Evolutionary conservation across 305 asterid species (phyloP).

Genomic region (Fraxinus baroniana): DNA sequence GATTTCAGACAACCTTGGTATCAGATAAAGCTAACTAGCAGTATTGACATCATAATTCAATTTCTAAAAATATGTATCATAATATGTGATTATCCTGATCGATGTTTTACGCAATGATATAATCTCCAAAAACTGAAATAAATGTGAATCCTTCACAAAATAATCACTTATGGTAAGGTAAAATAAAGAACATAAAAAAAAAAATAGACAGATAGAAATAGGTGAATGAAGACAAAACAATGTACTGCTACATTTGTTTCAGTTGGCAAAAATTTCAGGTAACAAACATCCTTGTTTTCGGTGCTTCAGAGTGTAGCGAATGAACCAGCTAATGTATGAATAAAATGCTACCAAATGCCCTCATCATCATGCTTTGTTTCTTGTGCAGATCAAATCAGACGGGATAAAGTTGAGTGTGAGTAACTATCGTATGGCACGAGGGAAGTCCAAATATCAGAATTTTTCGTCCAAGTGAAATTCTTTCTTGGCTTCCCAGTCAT

Average conservation of each 20-base stretch:
- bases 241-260: neutral
- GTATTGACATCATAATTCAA: neutral
- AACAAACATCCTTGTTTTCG: neutral
- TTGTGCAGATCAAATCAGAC: slow-evolving; percentile 16
- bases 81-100: neutral
- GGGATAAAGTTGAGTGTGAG: slow-evolving; percentile 26
- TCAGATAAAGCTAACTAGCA: neutral
- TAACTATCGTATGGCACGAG: neutral
- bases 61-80: neutral
- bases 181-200: neutral
- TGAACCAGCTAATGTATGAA: slow-evolving; percentile 16
- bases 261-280: neutral
- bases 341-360: neutral
- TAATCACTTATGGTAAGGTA: neutral
- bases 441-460: slow-evolving; percentile 8
- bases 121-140: neutral
- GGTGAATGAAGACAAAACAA: neutral
- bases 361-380: neutral
- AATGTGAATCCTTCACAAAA: neutral
- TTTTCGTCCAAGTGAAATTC: slow-evolving; percentile 5
- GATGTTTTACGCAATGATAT: neutral
- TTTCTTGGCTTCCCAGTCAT: slow-evolving; percentile 41
- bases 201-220: neutral
- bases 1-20: neutral
- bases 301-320: neutral